Percentiles rank a stretch among this genome's conserved stretches.
phyloP scores from a whole-genome alignment of 2,329 filamentous ascomycete species.

The Aspergillus intermedius region DNA sequence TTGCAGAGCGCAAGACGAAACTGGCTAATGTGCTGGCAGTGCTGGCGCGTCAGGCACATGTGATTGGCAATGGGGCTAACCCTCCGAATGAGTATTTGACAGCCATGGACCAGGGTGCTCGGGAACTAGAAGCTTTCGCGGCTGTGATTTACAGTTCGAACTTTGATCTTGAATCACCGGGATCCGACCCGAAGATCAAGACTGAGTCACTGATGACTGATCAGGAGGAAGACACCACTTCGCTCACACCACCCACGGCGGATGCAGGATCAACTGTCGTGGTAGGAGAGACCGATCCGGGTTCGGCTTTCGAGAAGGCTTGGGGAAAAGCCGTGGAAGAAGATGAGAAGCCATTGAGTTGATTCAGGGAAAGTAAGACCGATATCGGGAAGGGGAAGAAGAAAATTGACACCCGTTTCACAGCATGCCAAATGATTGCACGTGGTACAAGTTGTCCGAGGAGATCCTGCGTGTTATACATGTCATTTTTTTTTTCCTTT shows the following conservation, averaged over 20 bases:
- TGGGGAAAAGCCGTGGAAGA: slow-evolving; percentile 34
- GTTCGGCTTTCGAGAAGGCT: slow-evolving; percentile 28
- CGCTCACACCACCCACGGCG: slow-evolving; percentile 1
- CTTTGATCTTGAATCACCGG: slow-evolving; percentile 32
- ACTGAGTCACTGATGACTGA: neutral
- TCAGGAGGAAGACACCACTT: slow-evolving; percentile 10
- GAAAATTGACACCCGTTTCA: too few relatives aligned
- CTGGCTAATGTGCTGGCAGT: slow-evolving; percentile 86
- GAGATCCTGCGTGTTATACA: too few relatives aligned
- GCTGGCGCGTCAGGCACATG: slow-evolving; percentile 82
- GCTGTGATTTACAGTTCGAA: slow-evolving; percentile 46
- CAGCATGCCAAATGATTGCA: too few relatives aligned
- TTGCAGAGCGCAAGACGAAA: slow-evolving; percentile 54
- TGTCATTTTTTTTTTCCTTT: too few relatives aligned
- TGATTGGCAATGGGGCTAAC: slow-evolving; percentile 65
- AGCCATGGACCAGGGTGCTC: slow-evolving; percentile 40
- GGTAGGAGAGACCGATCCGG: slow-evolving; percentile 6
- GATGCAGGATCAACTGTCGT: neutral
- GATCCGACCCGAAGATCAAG: slow-evolving; percentile 13
- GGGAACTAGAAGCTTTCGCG: slow-evolving; percentile 44
- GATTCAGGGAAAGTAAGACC: slow-evolving; percentile 2
- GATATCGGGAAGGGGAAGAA: neutral
- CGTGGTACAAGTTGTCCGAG: too few relatives aligned
- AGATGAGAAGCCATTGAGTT: slow-evolving; percentile 3
- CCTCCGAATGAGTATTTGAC: slow-evolving; percentile 41